Base-by-base conservation (phyloP, 805 yeast species). In the Kodamaea hsintzibuensis region DNA sequence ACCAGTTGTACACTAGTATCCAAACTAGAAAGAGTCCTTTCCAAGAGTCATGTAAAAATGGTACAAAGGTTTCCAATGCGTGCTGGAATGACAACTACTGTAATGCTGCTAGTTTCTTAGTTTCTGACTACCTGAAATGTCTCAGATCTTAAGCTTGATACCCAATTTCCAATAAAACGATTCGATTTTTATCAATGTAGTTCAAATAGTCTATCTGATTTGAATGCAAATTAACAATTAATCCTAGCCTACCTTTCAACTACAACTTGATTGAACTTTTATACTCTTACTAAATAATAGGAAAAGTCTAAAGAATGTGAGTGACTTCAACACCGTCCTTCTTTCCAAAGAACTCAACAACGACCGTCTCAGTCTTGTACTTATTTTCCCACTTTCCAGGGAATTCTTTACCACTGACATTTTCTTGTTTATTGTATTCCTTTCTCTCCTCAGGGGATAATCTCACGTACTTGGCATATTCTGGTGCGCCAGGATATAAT, bases 21-120 rank as follows among this genome's bases (percentile, higher is more conserved):
- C 77, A 82, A 47, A 78, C 76, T 62, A 78, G 92, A 66, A 69
- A 70, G 55, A 80, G 88, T 25, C 88, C 88, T 18, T 73, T 68
- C 48, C 77, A 77, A 16, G 83, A 84, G 17, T 67, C 74, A 25
- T 85, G 89, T 67, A 58, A 49, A 14, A 59, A 59, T 38, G 60
- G 60, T 9, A 54, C 60, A 7, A n/a, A 38, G 16, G 55, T 59
- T 13, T 53, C 59, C 33, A 53, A 25, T 35, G 42, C 42, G 3
- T 59, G 62, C 37, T 57, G 55, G 56, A 57, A 50, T 6, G 68
- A 65, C 49, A 69, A 72, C 54, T 79, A 73, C 65, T 81, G 85
- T 63, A 65, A 64, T 49, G 66, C 71, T 35, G 61, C 76, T 7
- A 68, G 72, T 35, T 76, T 76, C 61, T 64, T 71, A 13, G 59